Evolutionary conservation across 768 basidiomycete species (phyloP), one percentile per base, ranked within the genome.

Genomic region (Russula emetica): DNA sequence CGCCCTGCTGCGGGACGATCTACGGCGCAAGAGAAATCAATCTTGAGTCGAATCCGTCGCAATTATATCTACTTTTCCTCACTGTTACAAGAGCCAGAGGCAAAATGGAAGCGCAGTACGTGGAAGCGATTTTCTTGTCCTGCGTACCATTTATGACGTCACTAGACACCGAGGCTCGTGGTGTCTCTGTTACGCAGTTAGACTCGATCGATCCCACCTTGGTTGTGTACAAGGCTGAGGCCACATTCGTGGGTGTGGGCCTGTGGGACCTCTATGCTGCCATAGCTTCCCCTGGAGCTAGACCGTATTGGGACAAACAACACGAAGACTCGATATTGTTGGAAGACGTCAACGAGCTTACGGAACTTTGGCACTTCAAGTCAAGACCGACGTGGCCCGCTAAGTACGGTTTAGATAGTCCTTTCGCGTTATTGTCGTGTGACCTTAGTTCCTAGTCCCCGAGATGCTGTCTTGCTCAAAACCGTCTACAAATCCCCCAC

Each of bases 51-150:
- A 67, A 91, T 98, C 24, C 84, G 87, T 71, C 81, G 97, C 64
- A 96, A 92, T 73, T 99, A 99, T 70, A 98, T 98, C 58, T 98
- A 98, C 75, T 98, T 99, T 74, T 95, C 95, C 1, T 97, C 95
- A 0, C 78, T 99, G 54, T 75, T 99, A 55, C 97, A 98, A 74
- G 96, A 98, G 70, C 97, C 97, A 0, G 94, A 98, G 74, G 93
- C 94, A 3, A 99, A 99, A 74, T 99, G 96, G 96, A 86, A 86
- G 71, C 80, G 87, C 71, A 91, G 90, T 92, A 74, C 70, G 87
- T 77, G 24, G 32, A 64, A 63, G n/a, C 68, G 45, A 44, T 61
- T 58, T 66, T 56, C 66, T 55, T 38, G 40, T 51, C 34, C 20
- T 22, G 13, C 32, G 64, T 16, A 55, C 45, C 44, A 45, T 65